phyloP scores from a whole-genome alignment of 1,284 basidiomycete genomes.

The Apiotrichum gamsii region DNA sequence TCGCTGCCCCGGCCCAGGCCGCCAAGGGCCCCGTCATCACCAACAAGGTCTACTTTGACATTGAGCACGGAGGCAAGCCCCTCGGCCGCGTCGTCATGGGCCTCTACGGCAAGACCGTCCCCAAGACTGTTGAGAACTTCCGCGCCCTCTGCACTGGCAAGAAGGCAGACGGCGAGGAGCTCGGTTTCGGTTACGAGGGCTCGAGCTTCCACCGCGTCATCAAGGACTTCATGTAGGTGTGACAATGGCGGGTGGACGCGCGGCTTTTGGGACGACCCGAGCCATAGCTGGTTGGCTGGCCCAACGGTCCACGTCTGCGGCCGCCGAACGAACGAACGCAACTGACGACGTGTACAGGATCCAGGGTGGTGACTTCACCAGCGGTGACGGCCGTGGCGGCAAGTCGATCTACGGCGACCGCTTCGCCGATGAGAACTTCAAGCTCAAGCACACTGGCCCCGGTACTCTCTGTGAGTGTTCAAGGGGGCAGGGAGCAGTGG shows the following conservation, averaged over 20 bases:
- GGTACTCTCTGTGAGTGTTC: conserved; percentile 59
- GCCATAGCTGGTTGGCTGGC: too few relatives aligned
- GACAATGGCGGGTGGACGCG: background rate
- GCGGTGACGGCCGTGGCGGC: conserved; percentile 59
- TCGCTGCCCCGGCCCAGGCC: conserved; percentile 35
- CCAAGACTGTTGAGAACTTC: conserved; percentile 66
- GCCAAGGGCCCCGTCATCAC: conserved; percentile 66
- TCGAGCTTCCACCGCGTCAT: conserved; percentile 66
- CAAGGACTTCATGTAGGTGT: conserved; percentile 59
- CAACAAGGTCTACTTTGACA: conserved; percentile 88
- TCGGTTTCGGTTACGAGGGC: conserved; percentile 66
- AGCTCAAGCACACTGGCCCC: conserved; percentile 79
- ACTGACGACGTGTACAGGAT: too few relatives aligned
- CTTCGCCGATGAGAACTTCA: conserved; percentile 72
- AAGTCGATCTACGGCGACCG: conserved; percentile 57
- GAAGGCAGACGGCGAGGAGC: conserved; percentile 67
- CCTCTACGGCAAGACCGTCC: conserved; percentile 83
- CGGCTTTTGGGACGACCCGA: too few relatives aligned
- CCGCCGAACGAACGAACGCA: too few relatives aligned
- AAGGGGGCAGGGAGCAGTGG: background rate
- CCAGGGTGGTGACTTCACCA: conserved; percentile 66
- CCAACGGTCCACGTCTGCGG: too few relatives aligned
- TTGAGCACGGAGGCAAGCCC: conserved; percentile 76
- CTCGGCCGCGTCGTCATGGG: conserved; percentile 77
- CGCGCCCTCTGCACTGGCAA: conserved; percentile 63